Evolutionary conservation across 805 yeast genomes (phyloP).

Genomic region (Kuraishia borneana): DNA sequence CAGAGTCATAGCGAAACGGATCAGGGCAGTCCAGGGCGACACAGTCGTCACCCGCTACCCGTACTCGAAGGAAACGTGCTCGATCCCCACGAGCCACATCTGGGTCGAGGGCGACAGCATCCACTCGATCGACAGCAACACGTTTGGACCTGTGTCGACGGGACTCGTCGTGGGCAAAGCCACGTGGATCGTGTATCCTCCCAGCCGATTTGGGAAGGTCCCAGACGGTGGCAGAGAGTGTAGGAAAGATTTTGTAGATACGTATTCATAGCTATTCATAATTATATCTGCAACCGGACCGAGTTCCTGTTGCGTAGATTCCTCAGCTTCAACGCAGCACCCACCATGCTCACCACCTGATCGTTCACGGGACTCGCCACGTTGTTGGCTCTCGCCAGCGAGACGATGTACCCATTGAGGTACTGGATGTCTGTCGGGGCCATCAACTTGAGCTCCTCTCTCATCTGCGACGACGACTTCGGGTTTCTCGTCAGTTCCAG

Average conservation of each 20-base stretch:
- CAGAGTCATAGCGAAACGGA: constrained; percentile 65
- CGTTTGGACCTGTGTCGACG: constrained; percentile 78
- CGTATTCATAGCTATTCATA: no score
- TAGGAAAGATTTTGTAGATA: no score
- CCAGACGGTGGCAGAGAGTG: constrained; percentile 44
- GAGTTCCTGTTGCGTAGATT: no score
- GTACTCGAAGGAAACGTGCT: constrained; percentile 52
- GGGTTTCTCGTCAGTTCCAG: constrained; percentile 35
- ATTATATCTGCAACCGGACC: no score
- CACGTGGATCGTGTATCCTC: constrained; percentile 60
- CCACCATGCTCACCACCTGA: constrained; percentile 33
- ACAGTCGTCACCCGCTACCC: constrained; percentile 47
- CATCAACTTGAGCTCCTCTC: constrained; percentile 47
- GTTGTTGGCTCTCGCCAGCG: constrained; percentile 35
- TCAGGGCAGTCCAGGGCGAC: constrained; percentile 71
- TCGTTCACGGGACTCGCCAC: constrained; percentile 34
- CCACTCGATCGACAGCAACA: constrained; percentile 77
- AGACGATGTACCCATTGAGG: constrained; percentile 72
- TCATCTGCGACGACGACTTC: constrained; percentile 59
- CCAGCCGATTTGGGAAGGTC: constrained; percentile 37
- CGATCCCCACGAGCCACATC: constrained; percentile 67
- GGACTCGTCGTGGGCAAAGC: constrained; percentile 78
- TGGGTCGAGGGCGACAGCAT: constrained; percentile 95
- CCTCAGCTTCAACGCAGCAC: no score
- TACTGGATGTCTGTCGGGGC: constrained; percentile 68